Evolutionary conservation across 2,329 filamentous ascomycete genomes (phyloP).

Genomic region (Talaromyces sp.): DNA sequence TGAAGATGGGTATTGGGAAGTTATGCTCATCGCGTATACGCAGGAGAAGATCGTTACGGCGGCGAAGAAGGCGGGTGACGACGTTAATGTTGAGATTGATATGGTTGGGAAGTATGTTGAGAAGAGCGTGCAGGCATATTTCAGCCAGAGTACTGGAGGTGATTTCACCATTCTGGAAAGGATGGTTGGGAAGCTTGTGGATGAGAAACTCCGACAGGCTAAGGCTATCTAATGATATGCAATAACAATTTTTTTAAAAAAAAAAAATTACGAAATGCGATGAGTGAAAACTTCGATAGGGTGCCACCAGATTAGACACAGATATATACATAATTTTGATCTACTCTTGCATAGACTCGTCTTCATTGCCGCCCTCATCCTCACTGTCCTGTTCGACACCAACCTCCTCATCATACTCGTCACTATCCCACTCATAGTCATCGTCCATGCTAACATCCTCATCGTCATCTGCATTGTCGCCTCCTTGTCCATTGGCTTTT

Average conservation of each 20-base stretch:
- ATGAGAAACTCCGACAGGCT: constrained; percentile 58
- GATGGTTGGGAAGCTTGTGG: constrained; percentile 71
- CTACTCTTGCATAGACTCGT: constrained; percentile 45
- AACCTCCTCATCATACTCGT: constrained; percentile 49
- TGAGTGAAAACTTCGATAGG: too few relatives aligned
- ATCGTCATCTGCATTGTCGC: constrained; percentile 46
- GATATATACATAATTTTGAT: not conserved
- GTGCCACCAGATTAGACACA: too few relatives aligned
- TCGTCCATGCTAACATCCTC: constrained; percentile 47
- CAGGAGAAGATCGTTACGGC: constrained; percentile 87
- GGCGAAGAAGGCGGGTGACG: constrained; percentile 71
- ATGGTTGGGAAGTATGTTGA: constrained; percentile 65
- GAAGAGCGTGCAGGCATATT: constrained; percentile 82
- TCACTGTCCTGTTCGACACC: constrained; percentile 44
- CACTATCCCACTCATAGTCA: constrained; percentile 52
- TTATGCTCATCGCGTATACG: constrained; percentile 97
- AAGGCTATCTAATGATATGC: not conserved
- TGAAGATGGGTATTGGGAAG: constrained; percentile 80
- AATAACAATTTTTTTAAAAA: not conserved
- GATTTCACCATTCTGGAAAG: constrained; percentile 61
- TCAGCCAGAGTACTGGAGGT: constrained; percentile 47
- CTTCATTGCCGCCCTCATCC: constrained; percentile 23
- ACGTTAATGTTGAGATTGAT: constrained; percentile 90
- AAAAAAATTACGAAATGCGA: not conserved
- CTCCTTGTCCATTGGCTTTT: constrained; percentile 40